Evolutionary conservation across 148 eudicot genomes (phyloP).

Genomic region (Selenicereus undatus): DNA sequence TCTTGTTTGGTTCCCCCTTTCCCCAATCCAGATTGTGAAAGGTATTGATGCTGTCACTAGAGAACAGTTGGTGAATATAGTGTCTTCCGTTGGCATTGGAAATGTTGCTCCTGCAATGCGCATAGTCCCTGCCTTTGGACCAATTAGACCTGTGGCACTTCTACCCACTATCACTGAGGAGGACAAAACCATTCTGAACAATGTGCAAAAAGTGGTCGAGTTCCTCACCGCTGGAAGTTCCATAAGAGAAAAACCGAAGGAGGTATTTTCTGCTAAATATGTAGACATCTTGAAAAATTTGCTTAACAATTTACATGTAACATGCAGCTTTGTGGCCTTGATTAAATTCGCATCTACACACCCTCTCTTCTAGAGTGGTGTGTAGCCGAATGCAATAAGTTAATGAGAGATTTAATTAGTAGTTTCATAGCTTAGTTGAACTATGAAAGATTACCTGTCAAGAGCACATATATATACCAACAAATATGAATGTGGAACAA

Average conservation of each 20-base stretch:
- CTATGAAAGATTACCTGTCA: too few relatives aligned
- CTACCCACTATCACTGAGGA: slow-evolving; percentile 79
- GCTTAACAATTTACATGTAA: not conserved
- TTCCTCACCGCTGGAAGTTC: slow-evolving; percentile 82
- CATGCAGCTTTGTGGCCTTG: not conserved
- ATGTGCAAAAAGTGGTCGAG: slow-evolving; percentile 72
- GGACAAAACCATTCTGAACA: slow-evolving; percentile 78
- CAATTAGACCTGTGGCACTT: slow-evolving; percentile 59
- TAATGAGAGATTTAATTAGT: too few relatives aligned
- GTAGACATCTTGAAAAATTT: not conserved
- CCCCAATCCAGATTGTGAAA: slow-evolving; percentile 68
- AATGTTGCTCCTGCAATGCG: slow-evolving; percentile 58
- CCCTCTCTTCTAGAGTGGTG: too few relatives aligned
- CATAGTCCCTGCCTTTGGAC: slow-evolving; percentile 72
- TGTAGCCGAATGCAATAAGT: too few relatives aligned
- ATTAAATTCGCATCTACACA: too few relatives aligned
- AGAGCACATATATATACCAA: too few relatives aligned
- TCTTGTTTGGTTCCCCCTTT: not conserved
- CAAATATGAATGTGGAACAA: too few relatives aligned
- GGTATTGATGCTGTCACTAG: slow-evolving; percentile 94
- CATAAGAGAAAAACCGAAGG: slow-evolving; percentile 43
- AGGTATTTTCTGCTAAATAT: slow-evolving; percentile 37
- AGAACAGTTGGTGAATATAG: slow-evolving; percentile 74
- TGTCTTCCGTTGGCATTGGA: slow-evolving; percentile 60
- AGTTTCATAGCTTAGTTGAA: too few relatives aligned